Conservation (phyloP, 371 early-diverging fungal species). For the Rhizopus stolonifer region DNA sequence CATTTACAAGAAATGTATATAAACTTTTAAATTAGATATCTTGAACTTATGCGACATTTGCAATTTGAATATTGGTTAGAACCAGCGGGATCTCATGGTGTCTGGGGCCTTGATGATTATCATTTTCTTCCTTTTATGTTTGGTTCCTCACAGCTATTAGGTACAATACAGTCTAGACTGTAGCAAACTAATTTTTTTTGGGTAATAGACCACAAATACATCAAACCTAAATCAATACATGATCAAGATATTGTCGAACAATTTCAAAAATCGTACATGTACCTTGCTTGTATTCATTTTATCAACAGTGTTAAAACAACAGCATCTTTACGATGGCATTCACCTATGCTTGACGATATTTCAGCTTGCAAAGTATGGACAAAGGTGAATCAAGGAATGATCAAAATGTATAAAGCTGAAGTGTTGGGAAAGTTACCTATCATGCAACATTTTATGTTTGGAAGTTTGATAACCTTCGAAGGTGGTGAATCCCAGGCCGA, state of each 20-base stretch:
- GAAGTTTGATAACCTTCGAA: conserved; percentile 63
- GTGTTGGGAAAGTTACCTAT: conserved; percentile 96
- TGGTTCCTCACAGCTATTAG: conserved; percentile 87
- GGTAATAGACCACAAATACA: conserved; percentile 66
- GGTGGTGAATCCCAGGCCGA: conserved; percentile 46
- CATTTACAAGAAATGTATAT: background rate
- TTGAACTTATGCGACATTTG: conserved; percentile 83
- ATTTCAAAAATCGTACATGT: conserved; percentile 87
- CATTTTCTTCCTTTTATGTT: conserved; percentile 97
- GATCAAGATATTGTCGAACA: conserved; percentile 80
- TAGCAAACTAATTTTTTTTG: background rate
- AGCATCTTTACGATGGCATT: conserved; percentile 77
- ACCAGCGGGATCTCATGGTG: conserved; percentile 99
- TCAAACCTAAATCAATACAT: conserved; percentile 87
- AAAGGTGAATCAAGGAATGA: conserved; percentile 94
- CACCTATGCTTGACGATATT: conserved; percentile 97
- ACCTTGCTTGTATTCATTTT: conserved; percentile 88
- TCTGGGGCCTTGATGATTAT: conserved; percentile 99
- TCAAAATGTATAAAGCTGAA: conserved; percentile 98
- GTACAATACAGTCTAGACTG: conserved; percentile 33
- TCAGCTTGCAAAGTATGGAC: conserved; percentile 89
- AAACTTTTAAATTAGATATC: conserved; percentile 60
- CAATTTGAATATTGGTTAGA: conserved; percentile 96
- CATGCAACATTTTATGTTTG: conserved; percentile 99
- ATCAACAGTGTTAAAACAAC: conserved; percentile 75